Evolutionary conservation across 2,329 filamentous ascomycete genomes (phyloP), one percentile per base, ranked within the genome.

Genomic region (Talaromyces albobiverticillius): DNA sequence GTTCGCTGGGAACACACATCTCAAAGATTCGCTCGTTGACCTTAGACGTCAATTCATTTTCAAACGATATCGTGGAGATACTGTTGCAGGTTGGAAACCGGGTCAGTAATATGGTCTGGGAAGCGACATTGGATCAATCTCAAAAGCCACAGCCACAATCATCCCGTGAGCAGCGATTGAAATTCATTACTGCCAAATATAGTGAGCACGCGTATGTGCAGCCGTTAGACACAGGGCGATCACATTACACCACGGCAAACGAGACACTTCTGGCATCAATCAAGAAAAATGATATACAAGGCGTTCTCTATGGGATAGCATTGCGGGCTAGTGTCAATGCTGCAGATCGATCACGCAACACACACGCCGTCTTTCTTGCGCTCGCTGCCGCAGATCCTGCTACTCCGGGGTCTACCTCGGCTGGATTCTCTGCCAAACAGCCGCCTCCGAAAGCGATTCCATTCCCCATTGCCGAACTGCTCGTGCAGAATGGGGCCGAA

Each of bases 21-120:
- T 96, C 91, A 71, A 99, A 99, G 75, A 85, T 99, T 38, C 88
- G 94, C 51, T 97, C 94, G 11, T 81, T 99, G 40, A 99, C 94
- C 0, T 81, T 99, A 40, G 94, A 99, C 68, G 95, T 95, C 61
- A 92, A 89, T 51, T 96, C 92, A 0, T 99, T 99, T 70, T 97
- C 94, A 3, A 87, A 89, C 63, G 95, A 99, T 77, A 95, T 97
- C 68, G 88, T 99, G 69, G 95, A 99, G 68, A 82, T 99, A 46
- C 81, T 99, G 40, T 79, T 96, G 55, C 85, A 93, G 55, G 85
- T 99, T 59, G 95, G 95, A 58, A 99, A 99, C 69, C 85, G 92
- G 48, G 85, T 96, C 49, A 94, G 92, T 63, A 99, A 99, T 72
- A 93, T 93, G 86, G 81, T 99, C 18, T 99, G 92, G 90, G 94